Evolutionary conservation across 495 filamentous ascomycete genomes (phyloP).

Genomic region (Penicillium ochrochloron): DNA sequence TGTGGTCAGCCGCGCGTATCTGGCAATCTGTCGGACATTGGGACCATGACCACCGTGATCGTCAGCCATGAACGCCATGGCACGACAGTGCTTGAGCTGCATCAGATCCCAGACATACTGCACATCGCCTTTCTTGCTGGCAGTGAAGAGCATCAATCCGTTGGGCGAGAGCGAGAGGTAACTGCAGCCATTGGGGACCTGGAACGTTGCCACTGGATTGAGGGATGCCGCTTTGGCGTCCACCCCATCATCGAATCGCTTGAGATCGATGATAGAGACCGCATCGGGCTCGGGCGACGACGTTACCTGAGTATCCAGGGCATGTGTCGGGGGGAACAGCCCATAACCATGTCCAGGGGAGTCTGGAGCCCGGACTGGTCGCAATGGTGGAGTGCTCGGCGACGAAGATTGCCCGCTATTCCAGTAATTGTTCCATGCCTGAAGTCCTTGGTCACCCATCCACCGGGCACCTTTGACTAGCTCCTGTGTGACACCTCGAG

Average conservation of each 20-base stretch:
- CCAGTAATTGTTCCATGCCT: conserved; percentile 91
- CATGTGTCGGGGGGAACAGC: conserved; percentile 80
- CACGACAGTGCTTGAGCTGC: conserved; percentile 56
- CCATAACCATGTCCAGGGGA: conserved; percentile 36
- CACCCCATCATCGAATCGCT: conserved; percentile 58
- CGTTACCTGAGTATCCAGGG: conserved; percentile 48
- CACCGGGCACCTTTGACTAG: conserved; percentile 86
- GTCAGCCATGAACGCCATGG: conserved; percentile 46
- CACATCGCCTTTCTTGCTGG: conserved; percentile 89
- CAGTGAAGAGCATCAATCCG: conserved; percentile 82
- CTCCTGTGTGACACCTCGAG: conserved; percentile 87
- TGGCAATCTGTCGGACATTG: conserved; percentile 79
- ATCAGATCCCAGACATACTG: conserved; percentile 93
- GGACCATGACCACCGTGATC: conserved; percentile 34
- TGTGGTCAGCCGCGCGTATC: conserved; percentile 88
- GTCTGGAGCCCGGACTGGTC: conserved; percentile 34
- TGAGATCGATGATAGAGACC: conserved; percentile 84
- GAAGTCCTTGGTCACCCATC: conserved; percentile 82
- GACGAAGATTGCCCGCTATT: conserved; percentile 58
- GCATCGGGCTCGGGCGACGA: conserved; percentile 70
- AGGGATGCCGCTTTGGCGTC: conserved; percentile 45
- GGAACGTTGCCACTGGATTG: conserved; percentile 78
- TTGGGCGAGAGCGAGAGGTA: conserved; percentile 87
- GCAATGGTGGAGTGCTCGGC: conserved; percentile 32
- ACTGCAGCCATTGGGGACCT: conserved; percentile 82